Evolutionary conservation across 805 yeast species (phyloP).

Genomic region (Zygoascus bituminiphila): DNA sequence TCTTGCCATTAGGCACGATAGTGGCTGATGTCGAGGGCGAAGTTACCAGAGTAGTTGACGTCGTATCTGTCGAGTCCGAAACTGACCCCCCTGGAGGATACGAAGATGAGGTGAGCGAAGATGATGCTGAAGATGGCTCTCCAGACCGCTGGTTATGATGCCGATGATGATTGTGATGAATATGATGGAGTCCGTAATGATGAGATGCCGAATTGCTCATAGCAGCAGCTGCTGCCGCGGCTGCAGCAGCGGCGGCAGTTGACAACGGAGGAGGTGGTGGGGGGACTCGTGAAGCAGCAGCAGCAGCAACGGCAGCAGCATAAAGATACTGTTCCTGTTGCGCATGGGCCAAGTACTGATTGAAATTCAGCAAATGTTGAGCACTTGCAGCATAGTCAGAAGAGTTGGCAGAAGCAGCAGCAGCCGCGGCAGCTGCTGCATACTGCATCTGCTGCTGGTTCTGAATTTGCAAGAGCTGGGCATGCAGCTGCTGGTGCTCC

Average conservation of each 20-base stretch:
- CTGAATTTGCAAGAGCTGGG: constrained; percentile 3
- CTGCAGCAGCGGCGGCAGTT: constrained; percentile 2
- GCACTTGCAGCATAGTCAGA: constrained; percentile 42
- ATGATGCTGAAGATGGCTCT: constrained; percentile 1
- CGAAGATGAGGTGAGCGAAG: constrained; percentile 3
- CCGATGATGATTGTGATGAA: background rate
- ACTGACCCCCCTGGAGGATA: background rate
- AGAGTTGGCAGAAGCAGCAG: background rate
- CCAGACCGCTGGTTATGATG: background rate
- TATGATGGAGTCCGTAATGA: background rate
- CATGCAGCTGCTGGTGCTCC: constrained; percentile 2
- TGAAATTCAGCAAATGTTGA: constrained; percentile 52
- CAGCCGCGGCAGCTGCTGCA: constrained; percentile 5
- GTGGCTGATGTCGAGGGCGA: background rate
- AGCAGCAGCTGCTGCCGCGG: constrained; percentile 4
- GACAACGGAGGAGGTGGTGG: constrained; percentile 8
- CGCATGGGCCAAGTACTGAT: constrained; percentile 61
- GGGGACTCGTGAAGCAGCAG: constrained; percentile 11
- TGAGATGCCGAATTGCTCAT: background rate
- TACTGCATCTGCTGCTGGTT: constrained; percentile 5
- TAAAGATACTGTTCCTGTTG: constrained; percentile 42
- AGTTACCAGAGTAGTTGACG: background rate
- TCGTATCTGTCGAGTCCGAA: constrained; percentile 1
- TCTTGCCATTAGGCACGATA: background rate
- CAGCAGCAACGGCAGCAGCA: constrained; percentile 19